Evolutionary conservation across 345 rosid species (phyloP).

Genomic region (Anacardium occidentale): DNA sequence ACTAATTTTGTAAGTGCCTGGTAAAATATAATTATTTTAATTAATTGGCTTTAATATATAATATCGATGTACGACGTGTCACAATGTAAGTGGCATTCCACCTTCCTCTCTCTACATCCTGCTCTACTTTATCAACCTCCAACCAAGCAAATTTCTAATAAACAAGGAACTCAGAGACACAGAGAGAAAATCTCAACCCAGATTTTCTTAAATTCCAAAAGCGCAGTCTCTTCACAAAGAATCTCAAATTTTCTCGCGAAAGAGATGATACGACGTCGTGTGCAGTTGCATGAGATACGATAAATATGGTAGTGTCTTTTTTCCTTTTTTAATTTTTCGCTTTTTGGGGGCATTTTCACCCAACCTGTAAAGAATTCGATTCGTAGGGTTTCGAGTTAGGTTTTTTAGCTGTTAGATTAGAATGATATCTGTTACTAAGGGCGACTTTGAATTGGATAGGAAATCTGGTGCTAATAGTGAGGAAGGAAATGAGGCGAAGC

Average conservation of each 20-base stretch:
- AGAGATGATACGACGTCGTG: background rate
- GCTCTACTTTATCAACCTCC: background rate
- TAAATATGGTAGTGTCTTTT: slow-evolving; percentile 24
- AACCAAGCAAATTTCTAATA: background rate
- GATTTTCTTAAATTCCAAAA: slow-evolving; percentile 31
- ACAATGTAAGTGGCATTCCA: background rate
- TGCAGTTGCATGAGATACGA: background rate
- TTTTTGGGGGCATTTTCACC: background rate
- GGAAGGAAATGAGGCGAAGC: slow-evolving; percentile 17
- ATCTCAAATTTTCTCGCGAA: background rate
- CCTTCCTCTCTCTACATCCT: background rate
- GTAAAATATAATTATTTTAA: too few species aligned
- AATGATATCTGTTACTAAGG: slow-evolving; percentile 25
- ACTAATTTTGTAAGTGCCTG: too few species aligned
- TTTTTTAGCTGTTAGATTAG: slow-evolving; percentile 7
- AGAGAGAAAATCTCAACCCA: background rate
- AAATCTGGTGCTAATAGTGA: slow-evolving; percentile 17
- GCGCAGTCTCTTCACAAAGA: background rate
- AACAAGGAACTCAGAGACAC: background rate
- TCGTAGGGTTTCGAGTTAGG: slow-evolving; percentile 27
- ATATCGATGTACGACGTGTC: background rate
- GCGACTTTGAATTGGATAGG: slow-evolving; percentile 24
- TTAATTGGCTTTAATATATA: too few species aligned
- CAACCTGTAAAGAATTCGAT: background rate
- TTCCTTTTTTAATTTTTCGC: background rate